Evolutionary conservation across 2,329 filamentous ascomycete species (phyloP), one percentile per base, ranked within the genome.

Genomic region (Cercospora citrullina): DNA sequence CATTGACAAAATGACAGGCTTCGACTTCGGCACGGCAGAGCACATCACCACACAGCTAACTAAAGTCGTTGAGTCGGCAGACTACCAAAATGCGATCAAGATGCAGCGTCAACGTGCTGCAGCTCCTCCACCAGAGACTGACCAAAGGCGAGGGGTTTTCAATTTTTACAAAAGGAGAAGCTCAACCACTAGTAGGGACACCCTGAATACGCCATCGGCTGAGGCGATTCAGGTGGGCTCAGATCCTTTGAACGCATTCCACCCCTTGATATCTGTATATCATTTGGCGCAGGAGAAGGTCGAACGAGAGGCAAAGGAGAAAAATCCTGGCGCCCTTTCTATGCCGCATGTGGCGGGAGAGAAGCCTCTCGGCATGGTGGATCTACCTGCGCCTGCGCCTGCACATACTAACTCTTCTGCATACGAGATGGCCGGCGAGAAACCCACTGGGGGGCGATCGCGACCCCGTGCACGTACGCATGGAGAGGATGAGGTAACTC

Each of bases 161-260:
- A 94, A 97, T 77, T 98, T 99, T 76, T 99, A 98, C 82, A 97
- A 97, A 81, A 87, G 95, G 72, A 87, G 94, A 68, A 97, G 94
- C 77, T 98, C 94, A 0, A 90, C 89, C 51, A 92, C 87, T 63
- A 98, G 95, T 79, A 88, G 92, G 72, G 95, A 98, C 77, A 97
- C 93, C 3, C 83, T 99, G 71, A 86, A 86, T 5, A 90, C 89
- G 1, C 90, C 92, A n/a, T 98, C 94, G 62, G 87, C 89, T 1
- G 95, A 99, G 78, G 91, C 91, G 4, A 84, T 98, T 18, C 89
- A 92, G 72, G 82, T 94, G 36, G 93, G 93, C 10, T 87, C 87
- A 66, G 95, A 99, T 76, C 94, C 95, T 0, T 82, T 96, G 67
- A 98, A 98, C 78, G 95, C 95, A 4, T 99, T 92, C 78, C 94